phyloP scores from a whole-genome alignment of 2,329 filamentous ascomycete species.

The Colletotrichum sp. region DNA sequence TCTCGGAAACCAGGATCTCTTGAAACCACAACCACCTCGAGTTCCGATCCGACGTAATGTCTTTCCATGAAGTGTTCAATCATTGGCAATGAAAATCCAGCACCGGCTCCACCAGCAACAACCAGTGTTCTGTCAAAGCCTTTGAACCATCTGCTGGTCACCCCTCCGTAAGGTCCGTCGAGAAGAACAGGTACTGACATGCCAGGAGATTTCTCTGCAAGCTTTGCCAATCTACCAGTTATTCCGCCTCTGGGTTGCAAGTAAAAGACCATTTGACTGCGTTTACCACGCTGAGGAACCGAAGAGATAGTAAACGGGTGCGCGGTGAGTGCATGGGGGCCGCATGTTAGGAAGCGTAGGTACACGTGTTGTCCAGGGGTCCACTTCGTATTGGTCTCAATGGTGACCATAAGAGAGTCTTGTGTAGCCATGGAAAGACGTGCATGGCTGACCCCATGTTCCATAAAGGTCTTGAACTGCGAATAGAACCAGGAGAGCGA shows the following conservation, averaged over 20 bases:
- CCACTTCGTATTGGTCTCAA: constrained; percentile 52
- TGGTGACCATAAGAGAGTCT: constrained; percentile 39
- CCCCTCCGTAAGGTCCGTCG: constrained; percentile 65
- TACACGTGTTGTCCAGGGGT: constrained; percentile 60
- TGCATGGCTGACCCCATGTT: neutral
- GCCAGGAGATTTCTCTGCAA: constrained; percentile 41
- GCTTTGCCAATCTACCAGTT: constrained; percentile 48
- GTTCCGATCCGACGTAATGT: neutral
- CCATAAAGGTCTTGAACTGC: constrained; percentile 41
- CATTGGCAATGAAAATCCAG: constrained; percentile 55
- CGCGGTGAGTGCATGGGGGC: constrained; percentile 46
- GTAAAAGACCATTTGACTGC: constrained; percentile 55
- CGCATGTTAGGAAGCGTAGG: constrained; percentile 53
- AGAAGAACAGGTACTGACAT: constrained; percentile 49
- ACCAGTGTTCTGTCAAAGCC: constrained; percentile 50
- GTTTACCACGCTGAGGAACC: constrained; percentile 34
- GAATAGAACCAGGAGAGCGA: constrained; percentile 45
- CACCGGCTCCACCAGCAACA: constrained; percentile 61
- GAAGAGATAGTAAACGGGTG: constrained; percentile 65
- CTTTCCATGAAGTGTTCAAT: constrained; percentile 42
- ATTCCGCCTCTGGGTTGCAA: constrained; percentile 54
- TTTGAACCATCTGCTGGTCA: constrained; percentile 39
- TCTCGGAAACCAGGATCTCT: neutral
- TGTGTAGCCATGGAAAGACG: constrained; percentile 25
- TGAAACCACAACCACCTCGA: constrained; percentile 3